Conservation (phyloP, 1,139 yeast genomes). For the Sporopachydermia cereana region DNA sequence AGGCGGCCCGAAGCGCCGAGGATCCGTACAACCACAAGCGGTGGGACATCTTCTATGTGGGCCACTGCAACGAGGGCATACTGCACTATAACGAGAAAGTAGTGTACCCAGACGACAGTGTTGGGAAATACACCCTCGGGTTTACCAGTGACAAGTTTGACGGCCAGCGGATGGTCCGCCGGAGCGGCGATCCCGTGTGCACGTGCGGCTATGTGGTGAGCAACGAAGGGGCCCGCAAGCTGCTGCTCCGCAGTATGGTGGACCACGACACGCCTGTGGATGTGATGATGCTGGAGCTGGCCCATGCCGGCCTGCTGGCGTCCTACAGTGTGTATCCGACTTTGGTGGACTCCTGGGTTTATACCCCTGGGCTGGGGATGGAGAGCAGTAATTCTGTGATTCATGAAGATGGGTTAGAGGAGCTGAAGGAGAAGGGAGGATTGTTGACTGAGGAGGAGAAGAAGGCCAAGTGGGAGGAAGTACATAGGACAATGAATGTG, state of each 20-base stretch:
- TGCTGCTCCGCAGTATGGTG: slow-evolving; percentile 11
- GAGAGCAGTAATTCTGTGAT: slow-evolving; percentile 10
- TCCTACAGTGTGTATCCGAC: slow-evolving; percentile 12
- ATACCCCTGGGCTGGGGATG: slow-evolving; percentile 13
- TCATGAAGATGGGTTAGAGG: slow-evolving; percentile 1
- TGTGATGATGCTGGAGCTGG: slow-evolving; percentile 11
- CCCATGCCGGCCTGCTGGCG: slow-evolving; percentile 8
- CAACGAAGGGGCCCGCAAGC: slow-evolving; percentile 13
- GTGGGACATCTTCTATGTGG: slow-evolving; percentile 3
- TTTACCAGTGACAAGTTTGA: not conserved
- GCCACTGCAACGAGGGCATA: slow-evolving; percentile 1
- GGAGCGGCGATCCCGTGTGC: slow-evolving; percentile 10
- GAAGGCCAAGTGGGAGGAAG: not conserved
- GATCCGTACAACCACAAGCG: not conserved
- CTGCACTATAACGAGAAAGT: not conserved
- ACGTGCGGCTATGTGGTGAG: slow-evolving; percentile 15
- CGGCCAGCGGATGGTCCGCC: not conserved
- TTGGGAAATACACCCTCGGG: not conserved
- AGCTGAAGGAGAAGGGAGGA: not conserved
- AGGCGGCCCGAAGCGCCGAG: not conserved
- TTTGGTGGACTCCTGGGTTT: slow-evolving; percentile 13
- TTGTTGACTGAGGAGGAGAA: not conserved
- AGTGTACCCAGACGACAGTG: not conserved
- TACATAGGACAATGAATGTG: not conserved
- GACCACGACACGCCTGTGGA: slow-evolving; percentile 14